These are phyloP conservation scores for Candida peoriensis DNA, from an alignment of 805 yeast species.

Conservation along the genomic window DNA sequence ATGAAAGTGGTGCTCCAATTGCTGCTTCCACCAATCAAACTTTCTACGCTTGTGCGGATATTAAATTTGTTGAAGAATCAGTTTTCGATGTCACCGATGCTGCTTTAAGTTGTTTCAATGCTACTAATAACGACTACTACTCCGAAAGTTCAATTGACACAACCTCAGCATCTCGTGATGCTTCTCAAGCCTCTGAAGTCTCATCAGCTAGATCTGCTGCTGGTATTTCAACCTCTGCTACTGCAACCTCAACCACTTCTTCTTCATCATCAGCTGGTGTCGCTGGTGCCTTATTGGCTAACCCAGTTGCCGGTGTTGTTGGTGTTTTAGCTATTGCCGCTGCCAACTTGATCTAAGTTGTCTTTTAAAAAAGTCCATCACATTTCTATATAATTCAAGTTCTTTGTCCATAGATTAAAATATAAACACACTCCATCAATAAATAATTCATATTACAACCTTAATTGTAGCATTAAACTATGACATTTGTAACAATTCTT, in stretches of 20 bases:
- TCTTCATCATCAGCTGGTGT: slow-evolving; percentile 13
- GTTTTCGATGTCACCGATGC: slow-evolving; percentile 31
- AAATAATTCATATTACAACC: too few species aligned
- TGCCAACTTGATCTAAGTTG: background rate
- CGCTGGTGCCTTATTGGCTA: slow-evolving; percentile 13
- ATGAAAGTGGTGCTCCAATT: slow-evolving; percentile 26
- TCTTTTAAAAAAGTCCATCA: too few species aligned
- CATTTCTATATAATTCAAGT: background rate
- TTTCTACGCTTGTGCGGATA: slow-evolving; percentile 42
- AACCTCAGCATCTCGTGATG: slow-evolving; percentile 20
- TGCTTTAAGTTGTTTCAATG: slow-evolving; percentile 37
- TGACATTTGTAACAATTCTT: too few species aligned
- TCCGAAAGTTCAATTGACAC: slow-evolving; percentile 25
- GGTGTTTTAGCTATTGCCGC: slow-evolving; percentile 20
- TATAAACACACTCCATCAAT: too few species aligned
- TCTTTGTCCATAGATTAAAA: too few species aligned
- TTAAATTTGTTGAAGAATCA: slow-evolving; percentile 37
- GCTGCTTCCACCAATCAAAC: slow-evolving; percentile 34
- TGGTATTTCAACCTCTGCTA: slow-evolving; percentile 12
- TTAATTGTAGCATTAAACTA: too few species aligned
- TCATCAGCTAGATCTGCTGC: slow-evolving; percentile 17
- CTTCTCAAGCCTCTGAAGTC: slow-evolving; percentile 12
- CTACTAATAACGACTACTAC: slow-evolving; percentile 35
- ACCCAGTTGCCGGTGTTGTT: slow-evolving; percentile 18
- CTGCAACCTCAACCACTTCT: slow-evolving; percentile 9